phyloP scores from a whole-genome alignment of 257 asterid genomes.

The Mitragyna speciosa region DNA sequence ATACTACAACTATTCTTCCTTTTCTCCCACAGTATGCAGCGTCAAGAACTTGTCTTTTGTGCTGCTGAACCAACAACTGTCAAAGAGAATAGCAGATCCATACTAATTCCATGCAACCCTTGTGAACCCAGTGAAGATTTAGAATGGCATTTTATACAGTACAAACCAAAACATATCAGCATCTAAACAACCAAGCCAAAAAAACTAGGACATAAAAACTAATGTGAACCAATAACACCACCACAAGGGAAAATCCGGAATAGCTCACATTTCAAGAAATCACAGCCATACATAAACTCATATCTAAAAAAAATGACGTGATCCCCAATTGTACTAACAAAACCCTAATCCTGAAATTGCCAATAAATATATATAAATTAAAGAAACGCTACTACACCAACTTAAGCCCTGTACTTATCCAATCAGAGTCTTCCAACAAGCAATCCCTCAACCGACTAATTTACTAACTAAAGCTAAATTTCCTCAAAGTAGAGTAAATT shows the following conservation, averaged over 20 bases:
- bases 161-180: slow-evolving; percentile 8
- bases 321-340: slow-evolving; percentile 15
- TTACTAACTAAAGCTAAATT: background rate
- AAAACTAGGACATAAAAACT: background rate
- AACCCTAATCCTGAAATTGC: slow-evolving; percentile 28
- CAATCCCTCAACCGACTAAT: background rate
- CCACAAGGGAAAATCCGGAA: background rate
- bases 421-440: background rate
- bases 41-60: background rate
- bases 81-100: background rate
- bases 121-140: background rate
- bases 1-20: slow-evolving; percentile 1
- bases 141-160: background rate
- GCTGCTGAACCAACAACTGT: slow-evolving; percentile 4
- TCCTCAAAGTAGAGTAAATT: slow-evolving; percentile 3
- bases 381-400: background rate
- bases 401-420: background rate
- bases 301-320: background rate
- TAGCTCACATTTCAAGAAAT: background rate
- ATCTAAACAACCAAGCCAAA: background rate
- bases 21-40: slow-evolving; percentile 17
- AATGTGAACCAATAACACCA: background rate
- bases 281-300: background rate
- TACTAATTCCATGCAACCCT: background rate
- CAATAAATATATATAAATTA: background rate